These are phyloP conservation scores for Discostella stelligeroides DNA, from an alignment of 108 stramenopile species.

Conservation along the genomic window DNA sequence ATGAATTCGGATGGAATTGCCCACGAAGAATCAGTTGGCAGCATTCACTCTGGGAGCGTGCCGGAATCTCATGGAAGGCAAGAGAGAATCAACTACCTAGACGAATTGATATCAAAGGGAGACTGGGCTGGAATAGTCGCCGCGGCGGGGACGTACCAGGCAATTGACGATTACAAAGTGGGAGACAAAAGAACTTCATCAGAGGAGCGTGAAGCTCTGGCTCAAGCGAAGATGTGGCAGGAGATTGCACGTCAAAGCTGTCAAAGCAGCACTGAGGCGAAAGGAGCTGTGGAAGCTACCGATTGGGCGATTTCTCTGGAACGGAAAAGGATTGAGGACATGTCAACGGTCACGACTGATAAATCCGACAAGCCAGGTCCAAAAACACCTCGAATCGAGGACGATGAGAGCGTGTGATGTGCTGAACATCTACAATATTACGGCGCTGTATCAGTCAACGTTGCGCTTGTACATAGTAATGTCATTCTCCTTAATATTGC, in stretches of 20 bases:
- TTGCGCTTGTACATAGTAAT: too few species aligned
- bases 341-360: not conserved
- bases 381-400: not conserved
- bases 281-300: conserved; percentile 70
- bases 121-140: conserved; percentile 84
- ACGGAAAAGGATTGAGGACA: conserved; percentile 11
- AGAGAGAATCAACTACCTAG: conserved; percentile 62
- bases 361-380: not conserved
- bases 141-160: conserved; percentile 59
- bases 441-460: not conserved
- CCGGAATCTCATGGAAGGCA: conserved; percentile 24
- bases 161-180: conserved; percentile 28
- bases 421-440: not conserved
- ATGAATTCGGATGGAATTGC: conserved; percentile 24
- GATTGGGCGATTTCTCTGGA: conserved; percentile 82
- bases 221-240: conserved; percentile 81
- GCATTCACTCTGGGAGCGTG: conserved; percentile 1
- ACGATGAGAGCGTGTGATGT: conserved; percentile 23
- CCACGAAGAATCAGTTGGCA: conserved; percentile 1
- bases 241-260: conserved; percentile 83
- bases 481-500: not conserved
- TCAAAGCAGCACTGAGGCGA: conserved; percentile 40
- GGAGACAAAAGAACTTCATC: conserved; percentile 23
- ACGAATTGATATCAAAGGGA: conserved; percentile 72
- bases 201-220: conserved; percentile 83